Evolutionary conservation across 2,329 filamentous ascomycete genomes (phyloP).

Genomic region (Monascus ruber): DNA sequence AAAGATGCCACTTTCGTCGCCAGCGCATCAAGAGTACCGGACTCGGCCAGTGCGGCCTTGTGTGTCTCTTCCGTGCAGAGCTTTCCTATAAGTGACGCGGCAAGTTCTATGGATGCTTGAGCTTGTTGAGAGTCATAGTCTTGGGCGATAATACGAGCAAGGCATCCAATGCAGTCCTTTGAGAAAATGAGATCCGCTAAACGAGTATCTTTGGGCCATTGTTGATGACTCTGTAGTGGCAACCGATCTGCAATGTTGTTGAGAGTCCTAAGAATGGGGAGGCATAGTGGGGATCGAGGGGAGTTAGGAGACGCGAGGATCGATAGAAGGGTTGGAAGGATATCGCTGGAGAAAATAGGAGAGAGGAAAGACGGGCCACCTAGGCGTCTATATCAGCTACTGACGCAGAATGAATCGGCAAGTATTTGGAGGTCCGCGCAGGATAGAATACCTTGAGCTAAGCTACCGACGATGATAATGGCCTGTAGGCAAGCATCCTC

Average conservation of each 20-base stretch:
- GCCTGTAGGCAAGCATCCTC: constrained; percentile 63
- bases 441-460: constrained; percentile 58
- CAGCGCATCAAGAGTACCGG: constrained; percentile 66
- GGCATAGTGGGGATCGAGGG: constrained; percentile 50
- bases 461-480: constrained; percentile 72
- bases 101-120: constrained; percentile 39
- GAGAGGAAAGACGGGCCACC: constrained; percentile 69
- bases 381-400: constrained; percentile 28
- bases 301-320: constrained; percentile 56
- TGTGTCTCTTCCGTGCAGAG: constrained; percentile 60
- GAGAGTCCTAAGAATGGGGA: constrained; percentile 63
- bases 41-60: constrained; percentile 58
- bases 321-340: constrained; percentile 58
- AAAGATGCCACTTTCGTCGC: constrained; percentile 62
- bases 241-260: constrained; percentile 59
- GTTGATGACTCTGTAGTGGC: constrained; percentile 41
- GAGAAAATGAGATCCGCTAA: constrained; percentile 57
- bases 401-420: neutral
- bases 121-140: constrained; percentile 40
- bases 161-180: constrained; percentile 47
- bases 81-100: constrained; percentile 42
- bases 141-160: constrained; percentile 56
- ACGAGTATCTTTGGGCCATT: constrained; percentile 38
- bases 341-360: constrained; percentile 57
- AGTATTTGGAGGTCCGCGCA: neutral